Conservation (phyloP, 495 filamentous ascomycete genomes). For the Penicillium cinerascens region DNA sequence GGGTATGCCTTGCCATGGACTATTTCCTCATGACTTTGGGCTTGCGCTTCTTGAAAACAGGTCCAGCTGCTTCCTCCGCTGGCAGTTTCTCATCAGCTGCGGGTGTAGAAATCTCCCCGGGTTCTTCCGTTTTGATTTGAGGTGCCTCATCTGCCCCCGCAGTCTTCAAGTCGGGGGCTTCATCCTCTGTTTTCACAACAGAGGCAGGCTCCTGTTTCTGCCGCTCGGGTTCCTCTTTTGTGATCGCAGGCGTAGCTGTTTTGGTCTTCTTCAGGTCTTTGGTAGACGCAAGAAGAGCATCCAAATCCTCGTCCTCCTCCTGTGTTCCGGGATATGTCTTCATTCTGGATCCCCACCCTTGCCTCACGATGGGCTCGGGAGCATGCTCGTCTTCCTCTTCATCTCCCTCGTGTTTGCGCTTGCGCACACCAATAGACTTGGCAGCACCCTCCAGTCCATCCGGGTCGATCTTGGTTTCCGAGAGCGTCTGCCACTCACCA, state of each 20-base stretch:
- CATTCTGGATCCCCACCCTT: constrained; percentile 71
- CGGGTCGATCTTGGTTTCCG: constrained; percentile 46
- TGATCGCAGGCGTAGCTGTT: constrained; percentile 3
- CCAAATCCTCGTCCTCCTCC: constrained; percentile 60
- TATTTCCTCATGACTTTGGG: constrained; percentile 62
- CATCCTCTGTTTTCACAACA: constrained; percentile 17
- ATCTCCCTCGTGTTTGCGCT: constrained; percentile 61
- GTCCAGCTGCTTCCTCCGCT: constrained; percentile 32
- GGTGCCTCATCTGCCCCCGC: constrained; percentile 1
- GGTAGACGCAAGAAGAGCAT: constrained; percentile 60
- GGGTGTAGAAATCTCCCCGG: constrained; percentile 4
- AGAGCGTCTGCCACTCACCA: constrained; percentile 83
- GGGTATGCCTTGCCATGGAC: not conserved
- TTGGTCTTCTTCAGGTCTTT: constrained; percentile 46
- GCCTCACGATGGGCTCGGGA: constrained; percentile 58
- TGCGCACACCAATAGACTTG: constrained; percentile 53
- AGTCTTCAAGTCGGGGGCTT: not conserved
- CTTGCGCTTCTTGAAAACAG: constrained; percentile 92
- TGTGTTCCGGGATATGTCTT: constrained; percentile 57
- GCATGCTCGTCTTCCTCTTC: constrained; percentile 58
- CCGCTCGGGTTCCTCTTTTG: constrained; percentile 4
- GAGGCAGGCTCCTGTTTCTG: constrained; percentile 4
- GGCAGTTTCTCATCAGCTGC: constrained; percentile 24
- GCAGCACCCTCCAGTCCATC: constrained; percentile 40
- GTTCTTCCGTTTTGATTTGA: constrained; percentile 30